Conservation (phyloP, 257 asterid species). For the Solanum neorickii region DNA sequence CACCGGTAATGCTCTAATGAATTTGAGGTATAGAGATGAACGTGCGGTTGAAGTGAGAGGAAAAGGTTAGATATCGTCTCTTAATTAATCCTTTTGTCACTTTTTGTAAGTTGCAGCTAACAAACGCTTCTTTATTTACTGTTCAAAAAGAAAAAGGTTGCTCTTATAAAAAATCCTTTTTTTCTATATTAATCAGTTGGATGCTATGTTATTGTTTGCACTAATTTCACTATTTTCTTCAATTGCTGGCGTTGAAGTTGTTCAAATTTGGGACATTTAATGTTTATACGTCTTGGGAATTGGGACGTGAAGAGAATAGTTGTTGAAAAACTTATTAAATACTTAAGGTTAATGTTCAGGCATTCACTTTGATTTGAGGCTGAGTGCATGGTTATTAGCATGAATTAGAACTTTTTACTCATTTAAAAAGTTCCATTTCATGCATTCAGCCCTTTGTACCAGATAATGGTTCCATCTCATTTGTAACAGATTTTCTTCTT, state of each 20-base stretch:
- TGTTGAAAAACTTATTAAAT: background rate
- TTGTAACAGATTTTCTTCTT: background rate
- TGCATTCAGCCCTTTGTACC: background rate
- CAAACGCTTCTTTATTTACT: background rate
- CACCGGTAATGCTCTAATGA: slow-evolving; percentile 75
- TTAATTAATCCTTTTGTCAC: background rate
- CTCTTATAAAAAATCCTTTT: background rate
- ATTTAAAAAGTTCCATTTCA: background rate
- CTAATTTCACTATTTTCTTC: background rate
- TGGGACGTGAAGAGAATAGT: background rate
- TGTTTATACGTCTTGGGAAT: background rate
- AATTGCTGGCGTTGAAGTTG: background rate
- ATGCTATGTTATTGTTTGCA: background rate
- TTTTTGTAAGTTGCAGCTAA: background rate
- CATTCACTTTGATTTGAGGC: background rate
- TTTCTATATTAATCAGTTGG: background rate
- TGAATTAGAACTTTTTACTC: background rate
- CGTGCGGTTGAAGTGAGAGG: slow-evolving; percentile 61
- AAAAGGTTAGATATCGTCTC: slow-evolving; percentile 34
- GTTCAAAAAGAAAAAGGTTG: background rate
- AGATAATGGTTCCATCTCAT: background rate
- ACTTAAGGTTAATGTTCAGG: background rate
- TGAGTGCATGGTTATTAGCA: background rate
- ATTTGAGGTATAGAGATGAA: slow-evolving; percentile 71
- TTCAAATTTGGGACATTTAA: background rate